Conservation (phyloP, 164 flowering plant species). For the Nymphaea thermarum region DNA sequence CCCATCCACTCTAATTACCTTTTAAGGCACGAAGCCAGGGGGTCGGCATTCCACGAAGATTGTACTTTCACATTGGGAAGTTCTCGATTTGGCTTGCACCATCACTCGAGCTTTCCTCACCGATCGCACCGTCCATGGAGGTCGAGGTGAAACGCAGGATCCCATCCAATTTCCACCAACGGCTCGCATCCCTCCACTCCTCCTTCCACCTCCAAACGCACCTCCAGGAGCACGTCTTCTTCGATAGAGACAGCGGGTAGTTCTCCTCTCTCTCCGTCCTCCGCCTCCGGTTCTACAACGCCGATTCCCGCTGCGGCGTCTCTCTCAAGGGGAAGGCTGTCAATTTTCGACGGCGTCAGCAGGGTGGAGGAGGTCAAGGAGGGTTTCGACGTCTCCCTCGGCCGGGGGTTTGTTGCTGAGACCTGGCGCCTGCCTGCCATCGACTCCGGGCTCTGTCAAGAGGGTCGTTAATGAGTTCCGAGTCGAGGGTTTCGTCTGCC, state of each 20-base stretch:
- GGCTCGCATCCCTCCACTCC: constrained; percentile 40
- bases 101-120: too few species aligned
- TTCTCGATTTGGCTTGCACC: too few species aligned
- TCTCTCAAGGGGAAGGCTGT: constrained; percentile 53
- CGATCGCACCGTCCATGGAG: constrained; percentile 26
- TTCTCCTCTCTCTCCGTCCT: constrained; percentile 48
- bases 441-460: constrained; percentile 26
- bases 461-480: constrained; percentile 41
- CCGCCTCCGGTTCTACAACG: constrained; percentile 64
- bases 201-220: constrained; percentile 48
- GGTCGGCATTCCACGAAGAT: too few species aligned
- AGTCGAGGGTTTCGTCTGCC: constrained; percentile 36
- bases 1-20: too few species aligned
- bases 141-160: constrained; percentile 67
- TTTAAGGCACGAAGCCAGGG: too few species aligned
- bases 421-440: constrained; percentile 24
- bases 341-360: constrained; percentile 39
- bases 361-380: constrained; percentile 66
- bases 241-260: constrained; percentile 32
- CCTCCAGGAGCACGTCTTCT: constrained; percentile 62
- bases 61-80: too few species aligned
- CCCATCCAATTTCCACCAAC: constrained; percentile 48
- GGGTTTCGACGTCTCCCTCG: constrained; percentile 34
- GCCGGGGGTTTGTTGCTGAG: constrained; percentile 42
- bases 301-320: constrained; percentile 40